Conservation (phyloP, 805 yeast species). For the Lachancea sp. region DNA sequence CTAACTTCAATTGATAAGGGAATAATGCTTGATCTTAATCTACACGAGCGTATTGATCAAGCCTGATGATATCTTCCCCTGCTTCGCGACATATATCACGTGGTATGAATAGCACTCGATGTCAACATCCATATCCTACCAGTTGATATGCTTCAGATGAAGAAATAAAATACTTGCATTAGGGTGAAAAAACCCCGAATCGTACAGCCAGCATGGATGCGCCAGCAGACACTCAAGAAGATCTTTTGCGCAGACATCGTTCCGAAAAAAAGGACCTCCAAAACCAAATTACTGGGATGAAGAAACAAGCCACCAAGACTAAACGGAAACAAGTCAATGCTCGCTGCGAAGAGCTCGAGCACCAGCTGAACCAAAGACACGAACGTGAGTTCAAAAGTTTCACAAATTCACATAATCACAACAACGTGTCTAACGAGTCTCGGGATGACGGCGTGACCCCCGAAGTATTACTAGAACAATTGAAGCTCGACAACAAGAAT, state of each 20-base stretch:
- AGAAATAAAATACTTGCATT: too few relatives aligned
- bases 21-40: too few relatives aligned
- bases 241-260: slow-evolving; percentile 44
- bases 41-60: too few relatives aligned
- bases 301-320: slow-evolving; percentile 77
- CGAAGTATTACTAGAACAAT: slow-evolving; percentile 56
- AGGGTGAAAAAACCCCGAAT: too few relatives aligned
- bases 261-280: slow-evolving; percentile 62
- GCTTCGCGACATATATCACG: too few relatives aligned
- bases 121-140: too few relatives aligned
- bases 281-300: slow-evolving; percentile 65
- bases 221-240: slow-evolving; percentile 17
- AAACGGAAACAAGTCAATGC: slow-evolving; percentile 60
- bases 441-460: slow-evolving; percentile 46
- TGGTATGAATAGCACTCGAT: too few relatives aligned
- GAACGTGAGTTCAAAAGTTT: slow-evolving; percentile 40
- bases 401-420: slow-evolving; percentile 9
- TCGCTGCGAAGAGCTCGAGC: slow-evolving; percentile 56
- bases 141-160: too few relatives aligned
- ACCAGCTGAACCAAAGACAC: slow-evolving; percentile 49
- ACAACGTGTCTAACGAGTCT: slow-evolving; percentile 2
- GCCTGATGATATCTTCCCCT: too few relatives aligned
- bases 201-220: background rate
- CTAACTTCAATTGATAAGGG: too few relatives aligned
- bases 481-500: slow-evolving; percentile 37